Evolutionary conservation across 352 stramenopile genomes (phyloP).

Genomic region (Phytopythium vexans): DNA sequence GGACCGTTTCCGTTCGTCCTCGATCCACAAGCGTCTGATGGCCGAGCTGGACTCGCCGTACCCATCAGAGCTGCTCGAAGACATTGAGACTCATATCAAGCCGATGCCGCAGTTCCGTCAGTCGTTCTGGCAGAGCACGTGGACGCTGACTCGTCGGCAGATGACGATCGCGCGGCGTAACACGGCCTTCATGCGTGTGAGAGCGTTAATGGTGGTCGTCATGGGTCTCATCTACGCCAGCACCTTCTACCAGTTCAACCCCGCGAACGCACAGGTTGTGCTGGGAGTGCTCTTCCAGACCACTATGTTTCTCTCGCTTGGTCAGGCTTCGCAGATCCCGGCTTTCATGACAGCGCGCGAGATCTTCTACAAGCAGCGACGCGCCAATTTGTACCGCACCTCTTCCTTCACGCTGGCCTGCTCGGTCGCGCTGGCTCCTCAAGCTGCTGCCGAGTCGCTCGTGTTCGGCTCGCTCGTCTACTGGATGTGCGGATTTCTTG

Average conservation of each 20-base stretch:
- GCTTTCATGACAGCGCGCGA: slow-evolving; percentile 46
- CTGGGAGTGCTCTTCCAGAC: slow-evolving; percentile 67
- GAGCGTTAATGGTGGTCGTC: slow-evolving; percentile 18
- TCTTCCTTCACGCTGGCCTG: slow-evolving; percentile 45
- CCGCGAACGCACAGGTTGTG: slow-evolving; percentile 15
- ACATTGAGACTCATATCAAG: slow-evolving; percentile 41
- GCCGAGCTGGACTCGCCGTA: slow-evolving; percentile 55
- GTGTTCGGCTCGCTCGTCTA: slow-evolving; percentile 67
- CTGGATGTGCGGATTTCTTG: slow-evolving; percentile 57
- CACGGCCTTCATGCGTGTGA: slow-evolving; percentile 16
- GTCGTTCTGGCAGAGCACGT: slow-evolving; percentile 48
- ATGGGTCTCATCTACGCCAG: slow-evolving; percentile 27
- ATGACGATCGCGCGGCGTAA: slow-evolving; percentile 36
- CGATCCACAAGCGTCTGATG: slow-evolving; percentile 19
- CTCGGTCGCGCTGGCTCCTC: slow-evolving; percentile 12
- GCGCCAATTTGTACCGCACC: too few species aligned
- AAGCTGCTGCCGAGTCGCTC: slow-evolving; percentile 36
- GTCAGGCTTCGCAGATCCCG: slow-evolving; percentile 52
- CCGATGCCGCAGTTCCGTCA: slow-evolving; percentile 29
- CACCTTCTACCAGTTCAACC: slow-evolving; percentile 24
- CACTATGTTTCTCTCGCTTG: slow-evolving; percentile 60
- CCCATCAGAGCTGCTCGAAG: slow-evolving; percentile 4
- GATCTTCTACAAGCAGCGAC: slow-evolving; percentile 76
- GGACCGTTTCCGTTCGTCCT: slow-evolving; percentile 16
- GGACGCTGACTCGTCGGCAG: slow-evolving; percentile 34